Evolutionary conservation across 2,329 filamentous ascomycete species (phyloP), one percentile per base, ranked within the genome.

Genomic region (Tympanopsis confertula): DNA sequence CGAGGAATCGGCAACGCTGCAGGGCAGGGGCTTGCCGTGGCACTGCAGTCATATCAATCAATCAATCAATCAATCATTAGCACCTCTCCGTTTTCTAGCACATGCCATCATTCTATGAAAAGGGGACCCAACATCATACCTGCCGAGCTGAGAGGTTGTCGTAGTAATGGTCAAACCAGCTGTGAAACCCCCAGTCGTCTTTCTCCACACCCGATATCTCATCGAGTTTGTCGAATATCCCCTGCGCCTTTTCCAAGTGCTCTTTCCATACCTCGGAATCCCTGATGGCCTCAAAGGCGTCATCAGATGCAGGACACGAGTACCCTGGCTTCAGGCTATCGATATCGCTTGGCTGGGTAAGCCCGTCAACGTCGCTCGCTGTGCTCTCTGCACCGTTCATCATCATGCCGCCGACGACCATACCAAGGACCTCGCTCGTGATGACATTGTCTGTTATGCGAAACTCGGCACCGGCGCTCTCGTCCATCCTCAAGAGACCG

Each of bases 361-460:
- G 47, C 1, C 80, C 50, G 1, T 70, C 68, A 2, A 64, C 50
- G 1, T 62, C 48, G 1, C 55, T 54, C 1, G 57, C 52, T 0
- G 57, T 55, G 0, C 59, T 59, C 58, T 74, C n/a, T n/a, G n/a
- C n/a, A n/a, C n/a, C n/a, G n/a, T n/a, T n/a, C n/a, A n/a, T n/a
- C n/a, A n/a, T 82, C 77, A 86, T 86, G 40, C 80, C 85, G 39
- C 69, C 63, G 39, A 86, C 68, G 5, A 89, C 55, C 73, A 86
- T 85, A 39, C 79, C 73, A 10, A 81, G 82, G 13, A 89, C 84
- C 56, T 91, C 82, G 48, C 74, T 82, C 2, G 86, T 91, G 50
- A 93, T 89, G 37, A 78, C 67, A 56, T 91, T 91, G 53, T 84
- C 84, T 0, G 85, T 88, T 10, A 89, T 83, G 38, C 84, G 71